Evolutionary conservation across 345 rosid genomes (phyloP), one percentile per base, ranked within the genome.

Genomic region (Carallia brachiata): DNA sequence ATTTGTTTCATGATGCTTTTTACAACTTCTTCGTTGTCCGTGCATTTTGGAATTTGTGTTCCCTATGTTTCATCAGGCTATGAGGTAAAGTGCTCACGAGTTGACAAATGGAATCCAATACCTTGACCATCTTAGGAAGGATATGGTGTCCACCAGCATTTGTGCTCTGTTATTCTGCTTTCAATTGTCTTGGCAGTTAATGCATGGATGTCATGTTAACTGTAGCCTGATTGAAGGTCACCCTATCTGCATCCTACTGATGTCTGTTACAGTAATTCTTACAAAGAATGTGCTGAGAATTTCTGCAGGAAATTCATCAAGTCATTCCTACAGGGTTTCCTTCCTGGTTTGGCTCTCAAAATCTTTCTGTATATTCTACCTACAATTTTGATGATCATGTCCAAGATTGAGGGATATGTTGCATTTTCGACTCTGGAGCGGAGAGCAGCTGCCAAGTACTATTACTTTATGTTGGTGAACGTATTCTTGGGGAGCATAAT

Each of bases 271-370:
- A 19, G 28, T 8, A 12, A 4, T 13, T 53, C 61, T 56, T 19
- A 28, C 12, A 16, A 55, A 27, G 39, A 55, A 31, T 61, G 16
- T 56, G 55, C 58, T 54, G 70, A 1, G 19, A 27, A 34, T 53
- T 75, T 56, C 55, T 79, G 84, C 91, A 90, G 99, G 88, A 76
- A 83, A 66, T 82, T 95, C 78, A 83, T 95, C 80, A 95, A 95
- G 83, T 95, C 99, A 58, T 92, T 95, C 84, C 88, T 92, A 52
- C 99, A 95, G 72, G 98, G 99, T 74, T 95, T 92, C 74, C 94
- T 95, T 54, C 99, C 99, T 0, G 98, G 98, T 74, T 89, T 95
- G 30, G 98, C 96, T 63, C 88, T 95, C 58, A 92, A 95, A 81
- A 80, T 92, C 62, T 95, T 95, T 79, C 59, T 95, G 77, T 86